These are phyloP conservation scores for Pyrenochaeta sp. DNA, from an alignment of 2,329 filamentous ascomycete species.

Conservation along the genomic window DNA sequence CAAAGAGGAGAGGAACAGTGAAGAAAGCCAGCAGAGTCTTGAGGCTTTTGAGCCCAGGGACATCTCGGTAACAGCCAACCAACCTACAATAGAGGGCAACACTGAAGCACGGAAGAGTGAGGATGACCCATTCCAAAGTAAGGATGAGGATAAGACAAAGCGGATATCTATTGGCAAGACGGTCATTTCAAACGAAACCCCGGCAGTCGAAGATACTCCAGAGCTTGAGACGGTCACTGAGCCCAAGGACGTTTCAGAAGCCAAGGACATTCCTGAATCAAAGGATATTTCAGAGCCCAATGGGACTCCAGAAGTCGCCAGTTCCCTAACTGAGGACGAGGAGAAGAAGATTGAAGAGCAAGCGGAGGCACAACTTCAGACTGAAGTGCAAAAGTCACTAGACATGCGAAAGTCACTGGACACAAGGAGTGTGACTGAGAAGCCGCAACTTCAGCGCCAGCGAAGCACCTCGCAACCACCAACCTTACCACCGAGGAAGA, in stretches of 20 bases:
- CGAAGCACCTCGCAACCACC: slow-evolving; percentile 40
- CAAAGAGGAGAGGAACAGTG: slow-evolving; percentile 34
- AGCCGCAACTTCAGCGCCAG: slow-evolving; percentile 25
- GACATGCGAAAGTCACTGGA: slow-evolving; percentile 15
- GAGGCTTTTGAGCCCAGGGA: slow-evolving; percentile 29
- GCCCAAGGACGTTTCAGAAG: neutral
- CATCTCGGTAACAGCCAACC: slow-evolving; percentile 14
- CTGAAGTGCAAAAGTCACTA: slow-evolving; percentile 38
- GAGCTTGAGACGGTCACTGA: slow-evolving; percentile 2
- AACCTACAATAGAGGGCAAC: neutral
- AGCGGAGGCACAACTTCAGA: slow-evolving; percentile 46
- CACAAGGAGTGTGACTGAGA: slow-evolving; percentile 5
- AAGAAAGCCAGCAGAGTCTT: slow-evolving; percentile 27
- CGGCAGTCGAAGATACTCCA: neutral
- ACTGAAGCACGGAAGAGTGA: slow-evolving; percentile 28
- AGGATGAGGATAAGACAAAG: slow-evolving; percentile 36
- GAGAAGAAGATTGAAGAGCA: slow-evolving; percentile 46
- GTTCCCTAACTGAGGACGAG: slow-evolving; percentile 31
- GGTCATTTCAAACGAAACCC: slow-evolving; percentile 26
- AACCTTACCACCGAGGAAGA: slow-evolving; percentile 29
- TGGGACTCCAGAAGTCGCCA: neutral
- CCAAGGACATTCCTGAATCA: neutral
- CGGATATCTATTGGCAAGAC: slow-evolving; percentile 51
- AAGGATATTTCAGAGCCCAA: no score
- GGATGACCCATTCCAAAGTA: slow-evolving; percentile 45